Evolutionary conservation across 371 early-diverging fungal genomes (phyloP).

Genomic region (Chytridiales sp.): DNA sequence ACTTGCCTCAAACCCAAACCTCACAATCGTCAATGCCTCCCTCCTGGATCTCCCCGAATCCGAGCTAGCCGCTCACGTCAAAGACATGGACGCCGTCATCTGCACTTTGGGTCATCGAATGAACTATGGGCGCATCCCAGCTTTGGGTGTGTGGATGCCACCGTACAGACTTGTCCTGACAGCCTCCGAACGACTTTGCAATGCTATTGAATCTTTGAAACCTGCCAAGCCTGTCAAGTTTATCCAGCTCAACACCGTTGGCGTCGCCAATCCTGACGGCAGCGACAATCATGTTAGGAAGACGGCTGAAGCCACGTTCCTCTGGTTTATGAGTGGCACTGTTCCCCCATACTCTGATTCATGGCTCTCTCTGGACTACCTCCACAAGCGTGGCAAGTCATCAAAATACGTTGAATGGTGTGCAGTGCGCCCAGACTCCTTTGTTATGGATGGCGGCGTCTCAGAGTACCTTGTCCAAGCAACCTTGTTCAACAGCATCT

Average conservation of each 20-base stretch:
- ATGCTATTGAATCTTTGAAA: not conserved
- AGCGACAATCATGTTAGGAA: not conserved
- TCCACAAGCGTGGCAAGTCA: constrained; percentile 3
- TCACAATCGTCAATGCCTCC: constrained; percentile 3
- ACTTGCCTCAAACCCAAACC: constrained; percentile 9
- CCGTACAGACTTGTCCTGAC: constrained; percentile 5
- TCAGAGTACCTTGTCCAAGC: too few relatives aligned
- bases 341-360: constrained; percentile 8
- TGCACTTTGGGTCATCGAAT: constrained; percentile 16
- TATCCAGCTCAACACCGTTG: constrained; percentile 15
- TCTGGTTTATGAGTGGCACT: not conserved
- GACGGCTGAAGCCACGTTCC: not conserved
- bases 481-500: not conserved
- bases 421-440: constrained; percentile 17
- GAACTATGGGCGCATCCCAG: constrained; percentile 5
- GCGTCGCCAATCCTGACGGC: constrained; percentile 14
- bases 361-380: not conserved
- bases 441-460: constrained; percentile 1
- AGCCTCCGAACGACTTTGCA: constrained; percentile 1
- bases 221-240: constrained; percentile 2
- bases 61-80: constrained; percentile 6
- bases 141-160: constrained; percentile 8
- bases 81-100: constrained; percentile 13
- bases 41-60: not conserved
- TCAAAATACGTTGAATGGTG: constrained; percentile 6